Percentiles rank a stretch among this genome's conserved stretches.
Evolutionary conservation across 1,139 yeast species (phyloP).

Genomic region (Pichia norvegensis): DNA sequence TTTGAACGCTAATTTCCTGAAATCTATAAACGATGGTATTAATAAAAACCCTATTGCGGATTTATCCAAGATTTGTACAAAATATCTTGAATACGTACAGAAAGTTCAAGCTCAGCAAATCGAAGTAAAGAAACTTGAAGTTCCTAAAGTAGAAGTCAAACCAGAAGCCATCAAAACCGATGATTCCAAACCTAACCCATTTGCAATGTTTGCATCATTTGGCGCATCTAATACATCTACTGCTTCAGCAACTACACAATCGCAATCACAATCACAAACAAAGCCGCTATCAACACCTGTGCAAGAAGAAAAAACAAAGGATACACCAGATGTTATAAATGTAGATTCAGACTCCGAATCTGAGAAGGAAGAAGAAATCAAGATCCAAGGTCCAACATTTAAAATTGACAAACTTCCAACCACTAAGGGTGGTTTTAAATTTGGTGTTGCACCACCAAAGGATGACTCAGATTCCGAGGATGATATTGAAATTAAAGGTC

Average conservation of each 20-base stretch:
- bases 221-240: not conserved
- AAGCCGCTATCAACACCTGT: not conserved
- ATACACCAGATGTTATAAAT: conserved; percentile 7
- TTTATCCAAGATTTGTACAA: conserved; percentile 48
- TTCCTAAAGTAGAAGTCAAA: conserved; percentile 22
- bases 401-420: conserved; percentile 43
- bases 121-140: conserved; percentile 19
- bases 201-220: conserved; percentile 12
- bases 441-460: conserved; percentile 40
- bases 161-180: conserved; percentile 10
- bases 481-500: conserved; percentile 58
- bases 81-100: conserved; percentile 51
- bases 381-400: conserved; percentile 62
- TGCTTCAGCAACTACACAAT: conserved; percentile 4
- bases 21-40: conserved; percentile 39
- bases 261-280: not conserved
- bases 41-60: conserved; percentile 46
- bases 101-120: conserved; percentile 31
- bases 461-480: conserved; percentile 48
- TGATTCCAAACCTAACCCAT: conserved; percentile 14
- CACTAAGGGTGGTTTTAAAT: conserved; percentile 50
- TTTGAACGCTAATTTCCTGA: conserved; percentile 56
- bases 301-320: conserved; percentile 3
- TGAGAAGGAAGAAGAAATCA: conserved; percentile 33
- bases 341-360: conserved; percentile 28